Percentiles rank a stretch among this genome's conserved stretches.
Evolutionary conservation across 2,329 filamentous ascomycete genomes (phyloP).

Genomic region (Catunica adiposa): DNA sequence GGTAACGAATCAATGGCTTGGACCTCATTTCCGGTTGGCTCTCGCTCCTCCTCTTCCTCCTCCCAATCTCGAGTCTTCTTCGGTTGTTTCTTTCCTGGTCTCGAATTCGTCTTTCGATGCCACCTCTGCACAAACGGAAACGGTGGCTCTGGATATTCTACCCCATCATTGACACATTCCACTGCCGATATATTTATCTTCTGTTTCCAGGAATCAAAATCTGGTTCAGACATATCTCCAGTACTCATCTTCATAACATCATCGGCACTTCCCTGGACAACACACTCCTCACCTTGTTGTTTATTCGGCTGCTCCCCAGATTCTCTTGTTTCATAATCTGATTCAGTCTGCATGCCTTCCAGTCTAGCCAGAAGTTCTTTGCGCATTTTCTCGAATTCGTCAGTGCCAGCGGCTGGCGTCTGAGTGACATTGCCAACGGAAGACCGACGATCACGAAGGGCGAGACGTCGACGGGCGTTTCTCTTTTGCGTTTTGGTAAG

Average conservation of each 20-base stretch:
- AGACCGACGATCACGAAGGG: slow-evolving; percentile 1
- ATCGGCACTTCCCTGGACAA: too few relatives aligned
- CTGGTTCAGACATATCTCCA: background rate
- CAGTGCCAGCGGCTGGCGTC: background rate
- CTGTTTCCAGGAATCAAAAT: slow-evolving; percentile 48
- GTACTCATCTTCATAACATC: too few relatives aligned
- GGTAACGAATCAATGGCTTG: background rate
- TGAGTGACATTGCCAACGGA: background rate
- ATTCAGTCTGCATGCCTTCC: slow-evolving; percentile 11
- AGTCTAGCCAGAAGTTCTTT: background rate
- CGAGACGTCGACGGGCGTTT: slow-evolving; percentile 9
- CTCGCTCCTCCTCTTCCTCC: background rate
- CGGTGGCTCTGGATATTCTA: slow-evolving; percentile 57
- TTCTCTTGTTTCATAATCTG: slow-evolving; percentile 16
- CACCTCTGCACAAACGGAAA: slow-evolving; percentile 84
- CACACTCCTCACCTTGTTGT: background rate
- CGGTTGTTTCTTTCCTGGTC: background rate
- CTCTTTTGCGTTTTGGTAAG: slow-evolving; percentile 12
- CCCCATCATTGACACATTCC: slow-evolving; percentile 60
- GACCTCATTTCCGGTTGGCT: background rate
- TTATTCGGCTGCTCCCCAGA: slow-evolving; percentile 17
- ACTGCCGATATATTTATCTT: slow-evolving; percentile 63
- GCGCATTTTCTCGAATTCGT: background rate
- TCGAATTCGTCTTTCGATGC: slow-evolving; percentile 34
- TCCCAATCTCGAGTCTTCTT: background rate